Evolutionary conservation across 1,139 yeast species (phyloP), one percentile per base, ranked within the genome.

Genomic region (Sugiyamaella grinbergsii): DNA sequence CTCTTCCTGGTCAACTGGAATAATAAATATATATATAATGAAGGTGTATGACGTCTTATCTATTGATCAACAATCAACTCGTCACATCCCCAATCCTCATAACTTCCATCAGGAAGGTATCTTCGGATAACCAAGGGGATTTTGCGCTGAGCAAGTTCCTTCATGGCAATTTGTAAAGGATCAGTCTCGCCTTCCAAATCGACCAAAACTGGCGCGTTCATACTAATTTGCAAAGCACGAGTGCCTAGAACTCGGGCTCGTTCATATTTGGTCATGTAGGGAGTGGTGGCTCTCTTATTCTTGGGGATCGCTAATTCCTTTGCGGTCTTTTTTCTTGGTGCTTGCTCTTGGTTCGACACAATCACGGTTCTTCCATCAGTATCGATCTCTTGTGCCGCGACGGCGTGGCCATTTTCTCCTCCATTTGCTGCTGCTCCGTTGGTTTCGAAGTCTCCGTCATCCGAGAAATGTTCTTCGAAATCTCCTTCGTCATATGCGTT

Each of bases 181-280:
- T 93, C 99, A 5, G 98, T 93, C 70, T 94, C 99, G 64, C 98
- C 98, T 72, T 93, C 99, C 55, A 93, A 81, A 63, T 94, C 98
- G 41, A 94, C 98, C 67, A 93, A 80, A 4, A 93, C 98, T 2
- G 98, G 98, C 0, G 99, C 98, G 67, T 93, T 93, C 85, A 93
- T 87, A 29, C 96, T 53, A 62, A 93, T 93, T 71, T 93, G 98
- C 59, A 93, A 75, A 0, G 98, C 98, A 62, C 98, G 80, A 8
- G 98, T 93, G 29, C 98, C 98, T 62, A 91, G 78, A 56, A 91
- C 88, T 71, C 98, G 81, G 10, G 98, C 98, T 63, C 96, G 80
- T 74, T 91, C 98, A 67, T 91, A 91, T 67, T 91, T 91, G 54
- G 98, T 91, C 97, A 91, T 90, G 67, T 93, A 93, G 48, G 99